Evolutionary conservation across 257 asterid species (phyloP).

Genomic region (Lycium barbarum): DNA sequence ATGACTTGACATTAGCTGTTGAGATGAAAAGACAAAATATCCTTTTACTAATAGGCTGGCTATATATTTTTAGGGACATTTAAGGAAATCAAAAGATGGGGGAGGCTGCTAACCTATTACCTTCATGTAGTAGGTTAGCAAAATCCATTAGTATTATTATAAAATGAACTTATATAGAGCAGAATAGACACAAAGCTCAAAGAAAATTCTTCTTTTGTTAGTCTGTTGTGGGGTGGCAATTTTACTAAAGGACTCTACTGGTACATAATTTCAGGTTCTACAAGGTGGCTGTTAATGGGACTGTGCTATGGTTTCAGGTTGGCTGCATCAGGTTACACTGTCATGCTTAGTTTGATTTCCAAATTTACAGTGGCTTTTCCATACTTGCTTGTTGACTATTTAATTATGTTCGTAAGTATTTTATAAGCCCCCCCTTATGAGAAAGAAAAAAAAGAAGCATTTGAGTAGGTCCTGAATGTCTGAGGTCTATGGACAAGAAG

Average conservation of each 20-base stretch:
- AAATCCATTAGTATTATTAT: not conserved
- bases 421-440: not conserved
- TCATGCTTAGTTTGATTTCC: constrained; percentile 33
- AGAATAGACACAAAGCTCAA: not conserved
- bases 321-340: constrained; percentile 79
- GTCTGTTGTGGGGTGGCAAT: not conserved
- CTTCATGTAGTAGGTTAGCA: too few species aligned
- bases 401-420: not conserved
- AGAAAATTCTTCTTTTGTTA: not conserved
- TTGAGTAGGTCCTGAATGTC: not conserved
- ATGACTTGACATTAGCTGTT: too few species aligned
- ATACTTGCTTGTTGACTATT: not conserved
- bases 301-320: constrained; percentile 98
- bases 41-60: too few species aligned
- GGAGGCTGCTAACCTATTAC: too few species aligned
- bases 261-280: constrained; percentile 64
- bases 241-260: not conserved
- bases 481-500: not conserved
- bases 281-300: constrained; percentile 85
- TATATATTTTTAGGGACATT: too few species aligned
- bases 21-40: too few species aligned
- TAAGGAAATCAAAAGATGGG: too few species aligned
- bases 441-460: not conserved
- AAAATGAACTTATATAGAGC: not conserved
- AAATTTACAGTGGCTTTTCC: not conserved